Conservation (phyloP, 2,329 filamentous ascomycete species). For the Parastagonospora nodorum region DNA sequence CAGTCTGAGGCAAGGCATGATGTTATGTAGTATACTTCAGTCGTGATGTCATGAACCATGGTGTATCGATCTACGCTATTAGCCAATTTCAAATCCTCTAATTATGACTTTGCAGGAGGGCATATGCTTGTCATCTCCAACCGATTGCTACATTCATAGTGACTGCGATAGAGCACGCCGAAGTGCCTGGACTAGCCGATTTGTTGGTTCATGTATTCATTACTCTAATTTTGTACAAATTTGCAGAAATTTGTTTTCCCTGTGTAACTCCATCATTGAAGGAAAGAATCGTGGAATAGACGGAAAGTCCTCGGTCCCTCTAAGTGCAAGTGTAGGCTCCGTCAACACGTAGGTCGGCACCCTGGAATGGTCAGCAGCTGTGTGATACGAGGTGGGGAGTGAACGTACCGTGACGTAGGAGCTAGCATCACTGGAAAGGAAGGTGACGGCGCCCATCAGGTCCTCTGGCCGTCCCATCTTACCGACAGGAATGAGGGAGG, state of each 20-base stretch:
- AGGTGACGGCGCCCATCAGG: slow-evolving; percentile 90
- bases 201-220: background rate
- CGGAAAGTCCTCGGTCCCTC: background rate
- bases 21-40: background rate
- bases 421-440: slow-evolving; percentile 77
- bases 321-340: slow-evolving; percentile 86
- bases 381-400: background rate
- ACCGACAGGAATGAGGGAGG: slow-evolving; percentile 85
- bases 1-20: background rate
- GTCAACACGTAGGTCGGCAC: slow-evolving; percentile 80
- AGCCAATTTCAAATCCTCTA: no score
- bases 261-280: background rate
- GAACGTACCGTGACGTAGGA: slow-evolving; percentile 44
- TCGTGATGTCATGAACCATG: slow-evolving; percentile 3
- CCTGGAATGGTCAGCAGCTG: slow-evolving; percentile 44
- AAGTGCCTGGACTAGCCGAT: no score
- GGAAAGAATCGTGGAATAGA: background rate
- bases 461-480: slow-evolving; percentile 94
- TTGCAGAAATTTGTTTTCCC: background rate
- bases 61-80: background rate
- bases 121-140: no score
- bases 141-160: no score
- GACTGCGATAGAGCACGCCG: no score
- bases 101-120: no score
- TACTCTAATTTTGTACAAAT: background rate